Evolutionary conservation across 495 filamentous ascomycete genomes (phyloP), one percentile per base, ranked within the genome.

Genomic region (Neohortaea acidophila): DNA sequence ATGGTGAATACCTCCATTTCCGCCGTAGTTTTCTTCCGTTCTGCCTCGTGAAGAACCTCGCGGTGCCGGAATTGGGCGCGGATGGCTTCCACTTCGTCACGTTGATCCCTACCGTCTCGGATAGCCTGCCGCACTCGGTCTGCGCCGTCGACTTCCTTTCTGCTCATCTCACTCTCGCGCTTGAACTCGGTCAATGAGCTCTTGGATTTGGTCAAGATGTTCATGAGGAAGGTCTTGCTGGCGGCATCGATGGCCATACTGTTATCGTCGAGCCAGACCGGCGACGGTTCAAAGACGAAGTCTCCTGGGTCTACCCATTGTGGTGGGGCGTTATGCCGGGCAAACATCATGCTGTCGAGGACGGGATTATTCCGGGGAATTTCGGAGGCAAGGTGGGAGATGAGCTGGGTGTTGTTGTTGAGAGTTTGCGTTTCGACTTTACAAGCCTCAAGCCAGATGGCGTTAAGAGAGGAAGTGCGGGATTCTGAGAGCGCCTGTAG

Each of bases 301-400:
- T 91, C 75, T 5, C 65, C 43, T 1, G 91, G 91, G 53, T 96
- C 91, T 45, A 81, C 74, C 60, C 77, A 84, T 41, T 68, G 61
- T 2, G 17, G 17, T 26, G 69, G 72, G 44, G 77, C 73, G 49
- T 99, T 99, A 59, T 99, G 89, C 38, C 78, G 75, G 25, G 86
- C 72, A 59, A 91, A 99, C 91, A 99, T 99, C 65, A 87, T 80
- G 20, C 84, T 91, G 55, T 99, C 91, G 6, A 96, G 68, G 11
- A 73, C 67, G 1, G 91, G 89, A 36, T 79, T 69, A 51, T 99
- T 99, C 22, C 86, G 74, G 2, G 80, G 74, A 34, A 99, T 87
- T 52, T 94, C 87, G 25, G 70, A 68, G 22, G 75, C 57, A 4
- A 93, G 69, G 45, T 76, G 74, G 5, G 72, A 60, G 36, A 91